Base-by-base conservation (phyloP, 805 yeast species). In the Candida pini region DNA sequence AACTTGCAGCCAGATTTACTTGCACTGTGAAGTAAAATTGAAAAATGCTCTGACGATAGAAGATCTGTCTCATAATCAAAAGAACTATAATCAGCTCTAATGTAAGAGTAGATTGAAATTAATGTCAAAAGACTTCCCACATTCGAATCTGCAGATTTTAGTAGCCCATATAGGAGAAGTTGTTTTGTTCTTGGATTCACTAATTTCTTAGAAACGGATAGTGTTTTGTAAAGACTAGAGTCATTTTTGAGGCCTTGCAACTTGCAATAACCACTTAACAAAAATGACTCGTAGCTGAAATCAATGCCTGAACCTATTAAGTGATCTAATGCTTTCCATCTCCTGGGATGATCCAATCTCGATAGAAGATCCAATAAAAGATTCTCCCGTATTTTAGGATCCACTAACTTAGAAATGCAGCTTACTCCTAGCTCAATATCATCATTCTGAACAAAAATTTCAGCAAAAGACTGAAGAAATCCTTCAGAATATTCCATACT, bases 121-220 rank as follows among this genome's bases (percentile, higher is more conserved):
- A 37, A 34, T 9, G 39, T 36, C 18, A 45, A 36, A 7, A 45
- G 47, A 12, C 48, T 37, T 30, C 39, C 38, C 6, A 28, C 23
- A 10, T 28, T 27, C 19, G 43, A 41, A 24, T 52, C 47, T 4
- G 49, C 39, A 1, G 55, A 48, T 9, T 39, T 22, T n/a, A 54
- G 34, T 3, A 52, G 10, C 0, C 46, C 39, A 23, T 35, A 45
- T 6, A 54, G 9, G 9, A 43, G 22, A 13, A 53, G 15, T n/a
- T 40, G 28, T 15, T 41, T 39, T 0, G 48, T 34, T 13, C 32
- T 12, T 1, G 12, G 8, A 10, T 29, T n/a, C n/a, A n/a, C n/a
- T n/a, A n/a, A n/a, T n/a, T n/a, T n/a, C n/a, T n/a, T n/a, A n/a
- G n/a, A n/a, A n/a, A n/a, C n/a, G n/a, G n/a, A n/a, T n/a, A n/a